Base-by-base conservation (phyloP, 2,329 filamentous ascomycete species). In the Claviceps fusiformis region DNA sequence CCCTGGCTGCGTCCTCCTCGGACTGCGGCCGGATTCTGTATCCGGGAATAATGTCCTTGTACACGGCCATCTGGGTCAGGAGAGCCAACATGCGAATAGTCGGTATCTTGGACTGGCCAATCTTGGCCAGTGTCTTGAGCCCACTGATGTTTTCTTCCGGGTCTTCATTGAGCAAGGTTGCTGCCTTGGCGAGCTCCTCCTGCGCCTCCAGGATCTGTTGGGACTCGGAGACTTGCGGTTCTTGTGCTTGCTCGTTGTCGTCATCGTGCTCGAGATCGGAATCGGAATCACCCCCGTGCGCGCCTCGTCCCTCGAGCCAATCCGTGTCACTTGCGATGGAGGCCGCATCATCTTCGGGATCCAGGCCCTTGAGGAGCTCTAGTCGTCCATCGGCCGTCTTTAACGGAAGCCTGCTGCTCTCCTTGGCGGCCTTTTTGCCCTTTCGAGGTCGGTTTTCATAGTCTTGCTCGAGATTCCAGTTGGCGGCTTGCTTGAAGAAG, bases 41-140 rank as follows among this genome's bases (percentile, higher is more conserved):
- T 27, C 93, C 93, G 0, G 93, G 93, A 57, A 98, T 97, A 50
- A 96, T 81, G 70, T 97, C 93, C 68, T 92, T 95, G 76, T 92
- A 98, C 13, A 97, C 83, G 0, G 91, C 81, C 67, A 93, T 79
- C 70, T 96, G 91, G 27, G 93, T 89, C 50, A 85, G 87, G 59
- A 98, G 74, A 7, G 87, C 85, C 58, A 98, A 77, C 70, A 95
- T 95, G 72, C 88, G 85, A 53, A 98, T 84, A 2, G 86, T 83
- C 15, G 80, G 69, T 59, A 91, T 83, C 15, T 76, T 75, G 8
- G 86, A 85, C 54, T 83, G 76, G 24, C 85, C 85, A 61, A 95
- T 81, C 63, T 86, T 81, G 37, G 84, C 85, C 63, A 97, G 73
- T 5, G 81, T 80, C 68, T 88, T 91, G 73, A 97, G 85, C 24